Base-by-base conservation (phyloP, 768 basidiomycete genomes). In the Pleurotus cornucopiae region DNA sequence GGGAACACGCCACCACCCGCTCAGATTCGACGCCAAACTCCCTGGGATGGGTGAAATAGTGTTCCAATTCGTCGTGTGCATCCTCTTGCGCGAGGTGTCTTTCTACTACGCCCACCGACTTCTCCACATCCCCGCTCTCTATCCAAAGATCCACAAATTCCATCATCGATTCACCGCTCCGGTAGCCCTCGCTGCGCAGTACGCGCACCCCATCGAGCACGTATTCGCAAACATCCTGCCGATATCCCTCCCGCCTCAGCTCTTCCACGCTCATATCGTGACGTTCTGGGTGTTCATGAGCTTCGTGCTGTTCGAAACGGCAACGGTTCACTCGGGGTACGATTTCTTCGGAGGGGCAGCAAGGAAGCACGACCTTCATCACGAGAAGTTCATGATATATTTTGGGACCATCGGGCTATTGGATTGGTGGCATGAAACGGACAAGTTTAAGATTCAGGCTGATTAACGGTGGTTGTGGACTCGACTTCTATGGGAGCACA, bases 121-220 rank as follows among this genome's bases (percentile, higher is more conserved):
- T 14, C 58, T 70, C 20, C 69, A 70, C 51, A 60, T 59, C 55
- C 68, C 64, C 0, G 16, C 49, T 0, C 30, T 70, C 25, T 70
- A 70, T 55, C 58, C 63, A n/a, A 34, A 20, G 14, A 62, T 69
- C 40, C 69, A 70, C 56, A 70, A 70, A 49, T 56, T 46, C 2
- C 69, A 70, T 16, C 69, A 70, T 45, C 63, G 62, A 23, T 70
- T 70, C 65, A 69, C 68, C 0, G 66, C 69, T 5, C 69, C 69
- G 2, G 63, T 69, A 5, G 68, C 69, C 4, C 60, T 70, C 4
- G 59, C 66, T 13, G 66, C 69, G 13, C 68, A 70, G 46, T 70
- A 68, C 45, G 62, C 66, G 6, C 57, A 44, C 52, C 23, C 58
- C 6, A 60, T 61, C 13, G 68, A 70, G 46, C 69, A 70, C 58